Evolutionary conservation across 2,329 filamentous ascomycete genomes (phyloP), one percentile per base, ranked within the genome.

Genomic region (Nothopassalora personata): DNA sequence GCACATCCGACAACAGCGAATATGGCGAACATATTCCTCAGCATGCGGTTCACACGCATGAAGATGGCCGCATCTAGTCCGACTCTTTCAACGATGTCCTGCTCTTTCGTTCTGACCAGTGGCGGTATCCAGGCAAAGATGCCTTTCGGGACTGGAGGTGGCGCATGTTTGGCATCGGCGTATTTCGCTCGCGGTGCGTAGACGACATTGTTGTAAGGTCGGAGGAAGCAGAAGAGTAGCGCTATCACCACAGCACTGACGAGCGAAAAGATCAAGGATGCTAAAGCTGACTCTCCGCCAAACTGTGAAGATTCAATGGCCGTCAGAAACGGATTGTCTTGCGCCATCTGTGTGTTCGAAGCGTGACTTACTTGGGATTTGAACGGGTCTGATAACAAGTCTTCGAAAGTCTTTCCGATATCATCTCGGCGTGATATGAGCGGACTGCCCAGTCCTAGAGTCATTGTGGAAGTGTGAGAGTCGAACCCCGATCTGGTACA

Each of bases 171-270:
- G 66, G 91, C 86, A 73, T 97, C 93, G 72, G 91, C 89, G 79
- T 97, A 88, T 73, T 96, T 96, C 52, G 95, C 81, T 73, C 95
- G 93, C 45, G 94, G 94, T 3, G 94, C 92, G 76, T 99, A 99
- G 51, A 99, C 90, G 67, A 93, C 84, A 57, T 87, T 88, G 74
- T 97, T 93, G 75, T 92, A 91, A 5, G 94, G 94, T 61, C 94
- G 89, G 57, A 97, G 80, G 68, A 97, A 79, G 63, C 91, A 96
- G 81, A 97, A 99, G 64, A 86, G 76, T 59, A 96, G 72, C 62
- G 90, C 86, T 67, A 96, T 86, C 66, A 86, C 80, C 63, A 83
- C 70, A 8, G 91, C 90, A 70, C 94, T 79, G 57, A 85, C 88
- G 48, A 97, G 72, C 3, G 93, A 96, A 23, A 89, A 91, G 64